Percentiles rank a stretch among this genome's conserved stretches.
These are phyloP conservation scores for Geranium incanum DNA, from an alignment of 441 rosid genomes.

Conservation along the genomic window DNA sequence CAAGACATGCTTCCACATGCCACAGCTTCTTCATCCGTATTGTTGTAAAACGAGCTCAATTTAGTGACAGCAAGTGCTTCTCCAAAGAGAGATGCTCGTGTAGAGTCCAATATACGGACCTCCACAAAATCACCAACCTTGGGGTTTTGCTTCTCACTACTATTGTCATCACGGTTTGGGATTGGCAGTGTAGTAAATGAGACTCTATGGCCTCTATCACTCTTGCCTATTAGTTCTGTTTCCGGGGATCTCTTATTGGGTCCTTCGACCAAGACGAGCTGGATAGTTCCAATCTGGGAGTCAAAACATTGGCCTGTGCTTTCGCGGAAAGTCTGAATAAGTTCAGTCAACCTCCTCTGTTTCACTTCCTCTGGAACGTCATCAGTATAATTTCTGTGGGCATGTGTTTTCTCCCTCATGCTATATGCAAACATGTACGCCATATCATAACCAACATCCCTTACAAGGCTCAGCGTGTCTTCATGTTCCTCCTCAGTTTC, in stretches of 20 bases:
- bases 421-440: conserved; percentile 96
- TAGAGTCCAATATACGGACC: conserved; percentile 51
- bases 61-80: conserved; percentile 68
- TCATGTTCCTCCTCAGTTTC: conserved; percentile 87
- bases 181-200: conserved; percentile 44
- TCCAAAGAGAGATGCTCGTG: conserved; percentile 66
- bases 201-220: conserved; percentile 75
- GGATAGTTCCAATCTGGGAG: conserved; percentile 61
- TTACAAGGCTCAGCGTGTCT: conserved; percentile 62
- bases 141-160: conserved; percentile 38
- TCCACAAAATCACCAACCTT: conserved; percentile 69
- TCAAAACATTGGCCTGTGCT: conserved; percentile 68
- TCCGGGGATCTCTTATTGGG: conserved; percentile 84
- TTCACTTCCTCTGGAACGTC: conserved; percentile 79
- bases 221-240: conserved; percentile 78
- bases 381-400: conserved; percentile 63
- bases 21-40: conserved; percentile 31
- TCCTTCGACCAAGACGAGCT: conserved; percentile 79
- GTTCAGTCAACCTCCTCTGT: conserved; percentile 76
- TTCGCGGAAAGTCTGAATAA: conserved; percentile 65
- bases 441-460: conserved; percentile 72
- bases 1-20: conserved; percentile 32
- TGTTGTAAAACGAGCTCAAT: conserved; percentile 46
- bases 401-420: conserved; percentile 92
- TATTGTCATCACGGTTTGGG: conserved; percentile 26